A percentile compares a stretch with the other conserved stretches of the same genome.
phyloP scores from a whole-genome alignment of 1,139 yeast genomes.

The Debaryomyces sp. region DNA sequence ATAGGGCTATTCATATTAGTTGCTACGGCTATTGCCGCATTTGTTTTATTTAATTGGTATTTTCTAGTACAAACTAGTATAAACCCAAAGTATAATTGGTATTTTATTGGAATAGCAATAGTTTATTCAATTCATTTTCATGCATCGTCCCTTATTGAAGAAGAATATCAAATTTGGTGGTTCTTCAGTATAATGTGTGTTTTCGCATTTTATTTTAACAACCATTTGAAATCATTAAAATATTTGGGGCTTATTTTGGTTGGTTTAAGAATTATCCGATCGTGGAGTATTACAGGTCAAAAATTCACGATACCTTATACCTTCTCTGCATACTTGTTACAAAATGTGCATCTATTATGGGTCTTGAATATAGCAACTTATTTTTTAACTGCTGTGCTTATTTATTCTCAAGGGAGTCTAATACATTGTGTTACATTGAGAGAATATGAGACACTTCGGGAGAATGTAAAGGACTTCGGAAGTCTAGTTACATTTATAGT shows the following conservation, averaged over 20 bases:
- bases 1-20: conserved; percentile 47
- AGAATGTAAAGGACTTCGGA: conserved; percentile 23
- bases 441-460: conserved; percentile 3
- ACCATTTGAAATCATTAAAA: conserved; percentile 13
- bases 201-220: conserved; percentile 16
- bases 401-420: conserved; percentile 34
- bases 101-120: conserved; percentile 36
- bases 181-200: conserved; percentile 52
- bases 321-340: conserved; percentile 48
- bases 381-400: conserved; percentile 20
- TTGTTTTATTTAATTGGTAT: conserved; percentile 20
- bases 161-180: conserved; percentile 98
- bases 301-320: conserved; percentile 56
- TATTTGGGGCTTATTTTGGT: conserved; percentile 34
- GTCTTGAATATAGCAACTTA: conserved; percentile 46
- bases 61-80: conserved; percentile 16
- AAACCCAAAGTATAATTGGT: conserved; percentile 19
- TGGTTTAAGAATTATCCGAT: conserved; percentile 63
- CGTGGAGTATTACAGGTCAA: conserved; percentile 93
- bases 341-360: conserved; percentile 50
- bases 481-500: conserved; percentile 38
- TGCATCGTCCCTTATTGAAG: conserved; percentile 94
- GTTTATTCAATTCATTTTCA: conserved; percentile 64
- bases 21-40: conserved; percentile 27
- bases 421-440: conserved; percentile 15